Evolutionary conservation across 345 rosid species (phyloP), one percentile per base, ranked within the genome.

Genomic region (Corchorus capsularis): DNA sequence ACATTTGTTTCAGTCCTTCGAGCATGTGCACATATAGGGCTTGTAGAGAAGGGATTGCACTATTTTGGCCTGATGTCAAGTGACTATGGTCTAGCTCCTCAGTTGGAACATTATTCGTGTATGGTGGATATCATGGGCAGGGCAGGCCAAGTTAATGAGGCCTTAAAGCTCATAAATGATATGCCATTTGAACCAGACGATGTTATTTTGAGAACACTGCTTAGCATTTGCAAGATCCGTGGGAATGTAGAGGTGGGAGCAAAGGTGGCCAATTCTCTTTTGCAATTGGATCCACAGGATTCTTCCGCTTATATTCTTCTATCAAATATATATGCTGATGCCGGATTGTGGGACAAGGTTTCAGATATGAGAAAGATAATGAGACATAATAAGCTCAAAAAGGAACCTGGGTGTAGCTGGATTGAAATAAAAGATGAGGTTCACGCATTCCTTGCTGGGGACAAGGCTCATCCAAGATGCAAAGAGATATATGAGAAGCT

Each of bases 351-450:
- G 99, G 87, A 79, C 52, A 89, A 89, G 74, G 97, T 89, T 46
- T 88, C 91, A 1, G 83, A 87, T 43, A 73, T 83, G 83, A 86
- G 99, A 84, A 91, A 82, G 76, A 83, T 79, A 43, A 92, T 96
- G 92, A 89, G 85, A 84, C 54, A 86, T 68, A 66, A 80, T 16
- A 90, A 83, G 82, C 85, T 92, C 50, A 93, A 86, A 83, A 95
- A 95, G 84, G 97, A 95, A 82, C 98, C 97, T 8, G 98, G 98
- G 64, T 95, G 96, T 79, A 93, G 99, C 83, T 93, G 98, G 98
- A 87, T 95, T 60, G 96, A 92, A 86, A 76, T 93, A 34, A 92
- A 86, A 81, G 93, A 92, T 69, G 94, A 87, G 82, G 84, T 95
- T 43, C 94, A 92, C 63, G 73, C 88, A 66, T 95, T 95, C 82